Percentiles rank a stretch among this genome's conserved stretches.
Evolutionary conservation across 768 basidiomycete genomes (phyloP).

Genomic region (Holtermanniella nyarrowii): DNA sequence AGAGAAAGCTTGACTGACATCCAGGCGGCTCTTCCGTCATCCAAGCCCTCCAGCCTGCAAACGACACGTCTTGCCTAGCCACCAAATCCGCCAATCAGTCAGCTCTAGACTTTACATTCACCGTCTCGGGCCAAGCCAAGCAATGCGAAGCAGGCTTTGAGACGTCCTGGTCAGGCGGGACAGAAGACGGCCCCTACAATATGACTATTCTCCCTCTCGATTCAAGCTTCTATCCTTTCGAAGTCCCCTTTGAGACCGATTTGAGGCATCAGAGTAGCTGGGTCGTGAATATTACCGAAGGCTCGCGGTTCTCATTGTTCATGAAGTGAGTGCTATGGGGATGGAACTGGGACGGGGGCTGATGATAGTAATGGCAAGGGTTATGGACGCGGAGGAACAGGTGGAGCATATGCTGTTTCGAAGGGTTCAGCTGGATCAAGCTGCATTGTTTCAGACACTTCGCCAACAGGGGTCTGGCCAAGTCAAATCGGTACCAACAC

Average conservation of each 20-base stretch:
- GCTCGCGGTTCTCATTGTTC: constrained; percentile 24
- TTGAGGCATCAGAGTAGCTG: constrained; percentile 15
- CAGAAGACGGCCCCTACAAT: constrained; percentile 1
- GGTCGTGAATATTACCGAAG: constrained; percentile 23
- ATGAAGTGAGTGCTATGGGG: constrained; percentile 27
- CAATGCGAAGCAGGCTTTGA: constrained; percentile 28
- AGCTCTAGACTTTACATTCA: constrained; percentile 24
- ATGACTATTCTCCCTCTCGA: constrained; percentile 28
- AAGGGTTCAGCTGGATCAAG: constrained; percentile 5
- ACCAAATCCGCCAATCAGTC: constrained; percentile 15
- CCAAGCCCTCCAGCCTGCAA: constrained; percentile 14
- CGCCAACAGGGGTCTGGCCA: constrained; percentile 23
- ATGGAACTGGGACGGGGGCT: background rate
- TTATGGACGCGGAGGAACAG: constrained; percentile 25
- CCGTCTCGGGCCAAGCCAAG: constrained; percentile 14
- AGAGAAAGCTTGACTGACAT: background rate
- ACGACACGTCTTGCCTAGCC: constrained; percentile 17
- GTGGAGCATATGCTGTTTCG: constrained; percentile 23
- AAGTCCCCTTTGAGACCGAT: constrained; percentile 13
- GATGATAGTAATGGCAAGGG: constrained; percentile 10
- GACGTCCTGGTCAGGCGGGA: constrained; percentile 16
- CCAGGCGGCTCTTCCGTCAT: constrained; percentile 29
- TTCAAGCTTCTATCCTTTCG: constrained; percentile 24
- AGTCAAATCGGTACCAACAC: constrained; percentile 16
- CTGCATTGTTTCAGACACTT: constrained; percentile 5